A percentile compares a stretch with the other conserved stretches of the same genome.
These are phyloP conservation scores for Capsicum chinense DNA, from an alignment of 257 asterid species.

Conservation along the genomic window DNA sequence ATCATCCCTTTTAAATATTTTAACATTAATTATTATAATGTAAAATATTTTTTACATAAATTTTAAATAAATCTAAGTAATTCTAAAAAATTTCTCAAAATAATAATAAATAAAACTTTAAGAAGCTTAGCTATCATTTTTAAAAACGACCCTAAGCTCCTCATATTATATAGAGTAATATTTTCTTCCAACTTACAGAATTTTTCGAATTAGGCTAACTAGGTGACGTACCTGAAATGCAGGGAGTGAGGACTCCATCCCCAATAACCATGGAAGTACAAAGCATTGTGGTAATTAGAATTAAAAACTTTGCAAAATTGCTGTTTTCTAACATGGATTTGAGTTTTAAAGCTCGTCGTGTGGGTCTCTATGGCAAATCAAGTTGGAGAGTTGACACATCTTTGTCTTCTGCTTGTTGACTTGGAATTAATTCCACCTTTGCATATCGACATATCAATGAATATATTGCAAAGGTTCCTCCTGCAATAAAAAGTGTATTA, in stretches of 20 bases:
- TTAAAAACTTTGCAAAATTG: conserved; percentile 38
- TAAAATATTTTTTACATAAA: too few species aligned
- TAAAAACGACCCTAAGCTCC: too few species aligned
- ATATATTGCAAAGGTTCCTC: conserved; percentile 80
- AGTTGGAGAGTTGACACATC: conserved; percentile 53
- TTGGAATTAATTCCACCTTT: conserved; percentile 61
- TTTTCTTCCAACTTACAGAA: too few species aligned
- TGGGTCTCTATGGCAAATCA: conserved; percentile 40
- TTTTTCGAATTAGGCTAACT: neutral
- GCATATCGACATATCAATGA: conserved; percentile 68
- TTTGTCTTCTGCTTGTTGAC: conserved; percentile 53
- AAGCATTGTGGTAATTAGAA: conserved; percentile 59
- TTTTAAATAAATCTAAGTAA: too few species aligned
- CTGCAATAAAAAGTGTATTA: conserved; percentile 35
- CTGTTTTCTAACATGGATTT: conserved; percentile 52
- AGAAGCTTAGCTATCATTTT: too few species aligned
- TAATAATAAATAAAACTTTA: too few species aligned
- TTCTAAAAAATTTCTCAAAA: too few species aligned
- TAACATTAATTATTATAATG: too few species aligned
- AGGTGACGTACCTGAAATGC: conserved; percentile 57
- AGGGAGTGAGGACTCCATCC: conserved; percentile 77
- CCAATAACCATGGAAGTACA: conserved; percentile 92
- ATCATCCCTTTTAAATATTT: too few species aligned
- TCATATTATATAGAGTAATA: too few species aligned
- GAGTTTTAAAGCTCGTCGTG: conserved; percentile 46